Evolutionary conservation across 1,284 basidiomycete genomes (phyloP).

Genomic region (Cerioporus squamosus): DNA sequence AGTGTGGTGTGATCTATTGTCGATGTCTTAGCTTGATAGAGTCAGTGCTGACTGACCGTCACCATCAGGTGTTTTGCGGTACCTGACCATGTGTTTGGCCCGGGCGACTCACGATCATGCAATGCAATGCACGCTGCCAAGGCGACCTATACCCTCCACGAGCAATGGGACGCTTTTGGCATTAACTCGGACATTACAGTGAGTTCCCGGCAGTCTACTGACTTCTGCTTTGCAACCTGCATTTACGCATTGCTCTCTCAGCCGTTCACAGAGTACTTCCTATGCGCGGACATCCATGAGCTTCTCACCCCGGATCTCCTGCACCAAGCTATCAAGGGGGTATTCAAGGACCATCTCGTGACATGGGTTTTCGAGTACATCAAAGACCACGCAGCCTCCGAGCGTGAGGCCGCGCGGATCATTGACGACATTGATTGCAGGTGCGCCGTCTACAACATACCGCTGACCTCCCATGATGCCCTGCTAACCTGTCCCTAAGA

Average conservation of each 20-base stretch:
- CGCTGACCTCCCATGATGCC: no score
- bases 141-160: no score
- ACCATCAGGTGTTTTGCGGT: not conserved
- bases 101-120: no score
- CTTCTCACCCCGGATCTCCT: conserved; percentile 11
- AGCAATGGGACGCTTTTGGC: conserved; percentile 5
- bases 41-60: no score
- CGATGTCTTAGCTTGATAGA: no score
- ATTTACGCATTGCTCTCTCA: not conserved
- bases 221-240: not conserved
- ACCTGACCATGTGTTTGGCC: not conserved
- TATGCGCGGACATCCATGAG: conserved; percentile 12
- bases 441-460: no score
- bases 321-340: conserved; percentile 9
- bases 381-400: not conserved
- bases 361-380: conserved; percentile 15
- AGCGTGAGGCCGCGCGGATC: not conserved
- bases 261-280: conserved; percentile 12
- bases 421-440: conserved; percentile 26
- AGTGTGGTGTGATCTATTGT: no score
- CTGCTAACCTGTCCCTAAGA: not conserved
- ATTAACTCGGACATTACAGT: conserved; percentile 23
- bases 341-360: conserved; percentile 24
- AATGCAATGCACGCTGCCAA: no score
- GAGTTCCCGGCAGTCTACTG: not conserved